Evolutionary conservation across 176 grass and related monocot genomes (phyloP).

Genomic region (Eragrostis curvula): DNA sequence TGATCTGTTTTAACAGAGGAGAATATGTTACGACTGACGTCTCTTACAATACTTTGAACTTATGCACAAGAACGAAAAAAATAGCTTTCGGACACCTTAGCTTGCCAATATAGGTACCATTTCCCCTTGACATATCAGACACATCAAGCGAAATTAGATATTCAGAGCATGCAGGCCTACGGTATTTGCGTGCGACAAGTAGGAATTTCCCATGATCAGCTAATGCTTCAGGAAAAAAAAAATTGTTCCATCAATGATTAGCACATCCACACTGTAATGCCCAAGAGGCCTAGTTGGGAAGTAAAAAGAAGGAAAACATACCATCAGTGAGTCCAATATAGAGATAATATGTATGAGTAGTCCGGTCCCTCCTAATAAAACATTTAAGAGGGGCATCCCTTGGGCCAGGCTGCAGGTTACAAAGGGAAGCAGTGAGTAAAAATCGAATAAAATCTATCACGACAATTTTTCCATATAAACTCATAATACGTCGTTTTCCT

Average conservation of each 20-base stretch:
- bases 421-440: slow-evolving; percentile 15
- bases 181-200: slow-evolving; percentile 68
- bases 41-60: background rate
- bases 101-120: slow-evolving; percentile 70
- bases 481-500: background rate
- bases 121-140: slow-evolving; percentile 58
- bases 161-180: slow-evolving; percentile 72
- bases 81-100: slow-evolving; percentile 61
- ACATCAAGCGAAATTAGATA: slow-evolving; percentile 75
- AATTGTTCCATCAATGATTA: slow-evolving; percentile 31
- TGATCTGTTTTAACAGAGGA: slow-evolving; percentile 60
- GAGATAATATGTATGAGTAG: slow-evolving; percentile 73
- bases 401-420: slow-evolving; percentile 71
- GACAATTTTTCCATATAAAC: background rate
- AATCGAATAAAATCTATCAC: background rate
- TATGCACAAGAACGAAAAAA: slow-evolving; percentile 2
- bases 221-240: slow-evolving; percentile 59
- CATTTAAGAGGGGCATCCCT: slow-evolving; percentile 77
- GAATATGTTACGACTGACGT: background rate
- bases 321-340: slow-evolving; percentile 80
- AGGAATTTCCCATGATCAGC: slow-evolving; percentile 87
- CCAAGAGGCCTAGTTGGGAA: background rate
- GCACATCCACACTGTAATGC: background rate
- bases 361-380: slow-evolving; percentile 76
- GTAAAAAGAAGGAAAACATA: slow-evolving; percentile 8